phyloP scores from a whole-genome alignment of 1,284 basidiomycete genomes.

The Cystobasidiaceae sp. region DNA sequence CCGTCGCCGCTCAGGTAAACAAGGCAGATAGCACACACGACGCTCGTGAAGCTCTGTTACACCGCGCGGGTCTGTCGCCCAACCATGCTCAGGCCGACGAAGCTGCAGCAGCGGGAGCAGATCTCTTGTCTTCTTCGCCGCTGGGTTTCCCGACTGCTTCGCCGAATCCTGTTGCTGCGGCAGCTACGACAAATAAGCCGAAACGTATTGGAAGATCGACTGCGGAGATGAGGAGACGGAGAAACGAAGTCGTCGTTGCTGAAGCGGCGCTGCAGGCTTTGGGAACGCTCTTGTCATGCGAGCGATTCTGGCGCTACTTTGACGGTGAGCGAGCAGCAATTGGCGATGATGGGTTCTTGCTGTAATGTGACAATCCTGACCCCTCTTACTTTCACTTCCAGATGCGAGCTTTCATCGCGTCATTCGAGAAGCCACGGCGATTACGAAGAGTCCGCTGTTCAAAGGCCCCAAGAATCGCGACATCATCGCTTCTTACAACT shows the following conservation, averaged over 20 bases:
- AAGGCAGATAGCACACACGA: neutral
- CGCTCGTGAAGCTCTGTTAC: constrained; percentile 6
- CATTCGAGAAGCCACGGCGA: neutral
- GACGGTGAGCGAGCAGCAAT: constrained; percentile 1
- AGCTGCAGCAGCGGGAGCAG: neutral
- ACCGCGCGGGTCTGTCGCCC: constrained; percentile 4
- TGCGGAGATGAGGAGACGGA: constrained; percentile 19
- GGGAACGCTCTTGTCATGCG: constrained; percentile 11
- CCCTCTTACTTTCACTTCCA: neutral
- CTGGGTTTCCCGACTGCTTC: neutral
- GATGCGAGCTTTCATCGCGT: neutral
- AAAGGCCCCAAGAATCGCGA: constrained; percentile 22
- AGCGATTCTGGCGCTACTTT: constrained; percentile 19
- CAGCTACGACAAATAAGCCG: neutral
- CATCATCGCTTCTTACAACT: constrained; percentile 15
- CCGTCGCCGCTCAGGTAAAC: neutral
- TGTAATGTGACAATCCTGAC: neutral
- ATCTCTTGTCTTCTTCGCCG: neutral
- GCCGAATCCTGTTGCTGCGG: neutral
- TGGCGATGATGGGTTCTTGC: neutral
- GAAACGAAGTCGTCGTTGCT: constrained; percentile 23
- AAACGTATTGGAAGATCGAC: constrained; percentile 14
- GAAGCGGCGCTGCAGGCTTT: constrained; percentile 27
- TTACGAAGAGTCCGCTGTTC: neutral
- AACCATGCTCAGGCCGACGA: neutral